phyloP scores from a whole-genome alignment of 2,329 filamentous ascomycete species.

The Ramichloridium luteum region DNA sequence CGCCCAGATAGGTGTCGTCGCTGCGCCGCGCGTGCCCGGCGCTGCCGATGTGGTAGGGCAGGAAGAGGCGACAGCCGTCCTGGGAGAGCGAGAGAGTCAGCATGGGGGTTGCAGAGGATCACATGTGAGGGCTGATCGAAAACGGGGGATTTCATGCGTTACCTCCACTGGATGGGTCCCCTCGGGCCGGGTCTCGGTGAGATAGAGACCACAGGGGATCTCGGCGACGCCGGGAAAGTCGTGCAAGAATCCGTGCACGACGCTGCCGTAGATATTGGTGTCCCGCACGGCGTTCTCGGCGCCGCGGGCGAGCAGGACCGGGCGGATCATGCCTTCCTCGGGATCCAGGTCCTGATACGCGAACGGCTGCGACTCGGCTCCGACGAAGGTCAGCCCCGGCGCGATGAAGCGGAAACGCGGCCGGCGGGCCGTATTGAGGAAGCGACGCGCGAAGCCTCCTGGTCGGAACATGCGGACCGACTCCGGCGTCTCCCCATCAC shows the following conservation, averaged over 20 bases:
- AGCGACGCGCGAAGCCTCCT: conserved; percentile 5
- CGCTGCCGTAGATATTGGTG: too few relatives aligned
- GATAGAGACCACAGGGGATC: too few relatives aligned
- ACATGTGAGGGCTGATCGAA: too few relatives aligned
- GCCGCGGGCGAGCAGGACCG: background rate
- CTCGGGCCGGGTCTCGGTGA: too few relatives aligned
- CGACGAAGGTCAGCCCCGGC: conserved; percentile 5
- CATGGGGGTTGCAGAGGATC: too few relatives aligned
- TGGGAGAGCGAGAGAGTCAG: too few relatives aligned
- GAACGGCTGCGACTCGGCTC: background rate
- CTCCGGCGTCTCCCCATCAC: too few relatives aligned
- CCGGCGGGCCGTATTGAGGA: conserved; percentile 5
- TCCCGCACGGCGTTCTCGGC: background rate
- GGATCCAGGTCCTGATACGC: background rate
- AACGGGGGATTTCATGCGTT: too few relatives aligned
- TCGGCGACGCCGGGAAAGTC: too few relatives aligned
- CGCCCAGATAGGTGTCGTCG: background rate
- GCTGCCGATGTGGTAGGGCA: background rate
- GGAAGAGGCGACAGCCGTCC: background rate
- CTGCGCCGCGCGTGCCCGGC: background rate
- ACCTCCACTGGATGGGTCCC: too few relatives aligned
- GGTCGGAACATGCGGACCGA: conserved; percentile 3
- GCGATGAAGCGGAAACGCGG: conserved; percentile 8
- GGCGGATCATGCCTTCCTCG: background rate
- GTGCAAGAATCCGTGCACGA: too few relatives aligned